These are phyloP conservation scores for Acer saccharum DNA, from an alignment of 345 rosid genomes.

Conservation along the genomic window DNA sequence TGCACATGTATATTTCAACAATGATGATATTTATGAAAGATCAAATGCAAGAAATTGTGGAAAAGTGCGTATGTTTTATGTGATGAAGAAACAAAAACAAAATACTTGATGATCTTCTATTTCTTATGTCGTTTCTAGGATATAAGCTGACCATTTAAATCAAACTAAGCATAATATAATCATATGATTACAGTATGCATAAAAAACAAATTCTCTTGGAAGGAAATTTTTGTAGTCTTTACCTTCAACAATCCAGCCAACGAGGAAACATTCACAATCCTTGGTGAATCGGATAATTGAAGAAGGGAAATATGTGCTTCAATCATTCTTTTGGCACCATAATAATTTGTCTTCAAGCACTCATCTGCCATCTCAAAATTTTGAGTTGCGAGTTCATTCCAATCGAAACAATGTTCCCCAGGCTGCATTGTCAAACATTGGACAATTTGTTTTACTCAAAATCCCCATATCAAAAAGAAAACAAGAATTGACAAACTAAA, in stretches of 20 bases:
- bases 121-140: no score
- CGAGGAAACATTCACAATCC: slow-evolving; percentile 40
- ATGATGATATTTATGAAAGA: no score
- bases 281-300: slow-evolving; percentile 37
- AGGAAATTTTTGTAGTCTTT: not conserved
- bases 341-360: slow-evolving; percentile 28
- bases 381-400: slow-evolving; percentile 17
- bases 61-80: no score
- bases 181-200: no score
- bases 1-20: not conserved
- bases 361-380: slow-evolving; percentile 22
- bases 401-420: not conserved
- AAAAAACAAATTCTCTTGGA: not conserved
- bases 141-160: no score
- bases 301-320: slow-evolving; percentile 29
- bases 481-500: not conserved
- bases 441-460: not conserved
- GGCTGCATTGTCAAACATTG: slow-evolving; percentile 4
- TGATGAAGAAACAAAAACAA: no score
- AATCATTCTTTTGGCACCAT: slow-evolving; percentile 29
- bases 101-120: no score
- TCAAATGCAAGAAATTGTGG: no score
- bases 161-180: no score
- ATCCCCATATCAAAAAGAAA: not conserved
- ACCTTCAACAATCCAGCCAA: slow-evolving; percentile 26